These are phyloP conservation scores for Myxozyma udenii DNA, from an alignment of 805 yeast genomes.

Conservation along the genomic window DNA sequence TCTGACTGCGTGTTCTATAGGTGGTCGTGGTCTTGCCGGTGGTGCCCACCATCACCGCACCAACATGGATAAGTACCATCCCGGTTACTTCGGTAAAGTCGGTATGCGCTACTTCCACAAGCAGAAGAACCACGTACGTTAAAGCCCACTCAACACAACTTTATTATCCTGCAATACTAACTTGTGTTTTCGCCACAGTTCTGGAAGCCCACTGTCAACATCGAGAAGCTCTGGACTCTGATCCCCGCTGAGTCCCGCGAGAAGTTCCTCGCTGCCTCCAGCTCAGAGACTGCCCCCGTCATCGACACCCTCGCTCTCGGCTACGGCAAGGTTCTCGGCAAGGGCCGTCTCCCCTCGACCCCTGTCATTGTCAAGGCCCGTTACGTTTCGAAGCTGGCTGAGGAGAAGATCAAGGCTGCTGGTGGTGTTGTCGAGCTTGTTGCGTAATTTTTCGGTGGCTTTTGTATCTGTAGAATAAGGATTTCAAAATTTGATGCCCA, in stretches of 20 bases:
- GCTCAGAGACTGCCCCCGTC: conserved; percentile 89
- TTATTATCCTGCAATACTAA: neutral
- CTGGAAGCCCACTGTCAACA: conserved; percentile 97
- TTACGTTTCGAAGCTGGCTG: conserved; percentile 98
- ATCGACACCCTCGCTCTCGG: conserved; percentile 99
- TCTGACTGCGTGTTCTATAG: conserved; percentile 7
- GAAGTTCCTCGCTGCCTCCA: conserved; percentile 77
- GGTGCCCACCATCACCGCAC: conserved; percentile 99
- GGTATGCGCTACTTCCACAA: conserved; percentile 79
- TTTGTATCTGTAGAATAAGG: conserved; percentile 18
- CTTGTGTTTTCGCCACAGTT: conserved; percentile 8
- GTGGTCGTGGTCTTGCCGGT: conserved; percentile 99
- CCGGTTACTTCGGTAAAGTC: conserved; percentile 99
- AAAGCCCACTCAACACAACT: neutral
- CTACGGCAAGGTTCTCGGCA: conserved; percentile 99
- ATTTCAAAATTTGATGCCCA: conserved; percentile 15
- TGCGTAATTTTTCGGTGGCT: conserved; percentile 59
- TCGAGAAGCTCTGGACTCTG: conserved; percentile 98
- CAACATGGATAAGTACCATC: conserved; percentile 99
- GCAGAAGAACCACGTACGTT: conserved; percentile 33
- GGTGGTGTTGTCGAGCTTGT: conserved; percentile 99
- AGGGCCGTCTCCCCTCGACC: conserved; percentile 96
- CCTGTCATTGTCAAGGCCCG: conserved; percentile 99
- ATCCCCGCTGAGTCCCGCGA: conserved; percentile 93
- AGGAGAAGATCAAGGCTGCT: conserved; percentile 99